Evolutionary conservation across 108 stramenopile genomes (phyloP), one percentile per base, ranked within the genome.

Genomic region (Cyclostephanos invisitatus): DNA sequence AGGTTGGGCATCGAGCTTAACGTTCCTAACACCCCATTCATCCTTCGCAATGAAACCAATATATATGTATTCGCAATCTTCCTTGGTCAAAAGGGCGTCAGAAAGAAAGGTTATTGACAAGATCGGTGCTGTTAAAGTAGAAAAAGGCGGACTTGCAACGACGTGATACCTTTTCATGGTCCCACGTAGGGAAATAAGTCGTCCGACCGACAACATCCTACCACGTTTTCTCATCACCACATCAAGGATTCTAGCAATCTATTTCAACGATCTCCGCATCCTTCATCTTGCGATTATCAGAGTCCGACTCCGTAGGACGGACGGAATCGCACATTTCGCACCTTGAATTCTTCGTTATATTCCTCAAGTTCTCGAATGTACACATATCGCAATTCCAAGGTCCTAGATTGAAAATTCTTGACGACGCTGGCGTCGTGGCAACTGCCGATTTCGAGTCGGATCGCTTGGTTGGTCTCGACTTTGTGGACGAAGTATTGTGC

Each of bases 281-380:
- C 6, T 37, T 57, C 8, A 4, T 0, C 53, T 54, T 24, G 8
- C 7, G n/a, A 15, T 11, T 0, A 18, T 58, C 28, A 22, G 25
- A 25, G n/a, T 10, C 67, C 15, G 14, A 28, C 70, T 71, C 61
- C 35, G 20, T 61, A 18, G 62, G 25, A 62, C 72, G 62, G 15
- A 53, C 22, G 37, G 63, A 20, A 60, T 74, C 37, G 36, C 73
- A 74, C 64, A 74, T 47, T 67, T 65, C 64, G 57, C 73, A 74
- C 37, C 56, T 58, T 6, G 73, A 64, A 24, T 50, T 57, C 24
- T 24, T 27, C n/a, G 63, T 58, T 11, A 54, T 59, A 42, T 64
- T 65, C 22, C 48, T 47, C 47, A 66, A 57, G 58, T 74, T 74
- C 7, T 44, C 9, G 42, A 66, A 74, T 8, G 73, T 74, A 38